phyloP scores from a whole-genome alignment of 768 basidiomycete genomes.

The Amanita muscaria region DNA sequence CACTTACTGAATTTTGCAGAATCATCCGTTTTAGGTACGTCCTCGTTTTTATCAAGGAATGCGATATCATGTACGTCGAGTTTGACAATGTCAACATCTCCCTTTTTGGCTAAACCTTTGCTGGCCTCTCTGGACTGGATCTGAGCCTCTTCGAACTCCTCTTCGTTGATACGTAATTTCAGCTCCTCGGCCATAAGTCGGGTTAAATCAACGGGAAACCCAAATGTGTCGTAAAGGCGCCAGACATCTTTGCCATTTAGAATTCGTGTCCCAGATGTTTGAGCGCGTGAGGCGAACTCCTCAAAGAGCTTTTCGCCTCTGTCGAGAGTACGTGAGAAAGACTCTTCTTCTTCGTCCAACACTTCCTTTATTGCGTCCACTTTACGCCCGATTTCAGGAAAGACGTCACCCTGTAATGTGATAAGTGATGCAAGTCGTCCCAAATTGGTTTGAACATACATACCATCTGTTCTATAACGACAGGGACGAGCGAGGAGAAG shows the following conservation, averaged over 20 bases:
- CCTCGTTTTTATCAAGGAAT: slow-evolving; percentile 65
- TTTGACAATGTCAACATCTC: slow-evolving; percentile 60
- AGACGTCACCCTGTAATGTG: slow-evolving; percentile 58
- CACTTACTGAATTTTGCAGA: slow-evolving; percentile 79
- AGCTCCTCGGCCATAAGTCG: slow-evolving; percentile 96
- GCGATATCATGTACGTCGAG: slow-evolving; percentile 95
- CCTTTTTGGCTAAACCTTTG: slow-evolving; percentile 74
- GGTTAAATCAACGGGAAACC: slow-evolving; percentile 95
- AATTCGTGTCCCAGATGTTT: slow-evolving; percentile 49
- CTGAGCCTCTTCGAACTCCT: slow-evolving; percentile 85
- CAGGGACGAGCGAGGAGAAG: slow-evolving; percentile 88
- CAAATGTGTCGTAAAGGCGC: slow-evolving; percentile 96
- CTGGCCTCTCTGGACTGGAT: slow-evolving; percentile 85
- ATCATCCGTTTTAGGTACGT: slow-evolving; percentile 89
- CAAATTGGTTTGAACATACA: slow-evolving; percentile 14
- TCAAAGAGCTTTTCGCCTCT: slow-evolving; percentile 96
- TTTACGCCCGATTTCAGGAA: slow-evolving; percentile 88
- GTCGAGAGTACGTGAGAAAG: slow-evolving; percentile 94
- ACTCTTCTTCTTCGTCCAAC: slow-evolving; percentile 94
- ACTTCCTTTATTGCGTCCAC: slow-evolving; percentile 86
- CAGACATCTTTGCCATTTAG: slow-evolving; percentile 92
- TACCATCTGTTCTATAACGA: slow-evolving; percentile 84
- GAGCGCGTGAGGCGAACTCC: slow-evolving; percentile 66
- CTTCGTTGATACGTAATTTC: slow-evolving; percentile 73
- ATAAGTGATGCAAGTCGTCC: slow-evolving; percentile 4